These are phyloP conservation scores for Warburgia ugandensis DNA, from an alignment of 164 flowering plant genomes.

Conservation along the genomic window DNA sequence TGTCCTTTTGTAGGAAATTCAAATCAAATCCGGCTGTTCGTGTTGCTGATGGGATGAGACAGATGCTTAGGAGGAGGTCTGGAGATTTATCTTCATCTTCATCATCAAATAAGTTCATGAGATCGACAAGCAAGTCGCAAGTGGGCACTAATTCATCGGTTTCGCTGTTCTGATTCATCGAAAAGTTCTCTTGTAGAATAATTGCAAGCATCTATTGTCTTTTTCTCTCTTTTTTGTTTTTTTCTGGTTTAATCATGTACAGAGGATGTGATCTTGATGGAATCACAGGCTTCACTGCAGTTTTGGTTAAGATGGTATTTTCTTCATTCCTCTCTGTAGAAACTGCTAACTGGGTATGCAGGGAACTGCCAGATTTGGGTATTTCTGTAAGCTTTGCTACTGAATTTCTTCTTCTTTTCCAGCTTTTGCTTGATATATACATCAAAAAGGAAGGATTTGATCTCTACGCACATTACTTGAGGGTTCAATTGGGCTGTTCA, in stretches of 20 bases:
- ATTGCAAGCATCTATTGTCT: not conserved
- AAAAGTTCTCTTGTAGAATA: not conserved
- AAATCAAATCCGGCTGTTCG: conserved; percentile 58
- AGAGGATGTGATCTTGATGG: not conserved
- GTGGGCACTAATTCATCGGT: not conserved
- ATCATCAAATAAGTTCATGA: conserved; percentile 39
- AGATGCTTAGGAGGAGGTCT: conserved; percentile 67
- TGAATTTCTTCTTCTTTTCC: no score
- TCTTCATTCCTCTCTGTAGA: not conserved
- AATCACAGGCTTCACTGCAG: not conserved
- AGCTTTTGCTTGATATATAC: no score
- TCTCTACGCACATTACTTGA: no score
- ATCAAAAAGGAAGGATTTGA: no score
- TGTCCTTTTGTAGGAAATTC: conserved; percentile 61
- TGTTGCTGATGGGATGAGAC: conserved; percentile 76
- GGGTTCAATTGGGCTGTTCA: no score
- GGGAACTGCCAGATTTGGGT: no score
- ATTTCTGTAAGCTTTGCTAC: no score
- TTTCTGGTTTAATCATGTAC: not conserved
- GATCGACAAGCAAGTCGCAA: conserved; percentile 26
- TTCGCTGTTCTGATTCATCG: not conserved
- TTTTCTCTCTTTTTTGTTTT: not conserved
- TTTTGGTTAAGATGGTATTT: not conserved
- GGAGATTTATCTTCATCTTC: conserved; percentile 36
- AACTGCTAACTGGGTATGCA: no score